Evolutionary conservation across 2,329 filamentous ascomycete species (phyloP).

Genomic region (Ophiocordyceps camponoti-floridani): DNA sequence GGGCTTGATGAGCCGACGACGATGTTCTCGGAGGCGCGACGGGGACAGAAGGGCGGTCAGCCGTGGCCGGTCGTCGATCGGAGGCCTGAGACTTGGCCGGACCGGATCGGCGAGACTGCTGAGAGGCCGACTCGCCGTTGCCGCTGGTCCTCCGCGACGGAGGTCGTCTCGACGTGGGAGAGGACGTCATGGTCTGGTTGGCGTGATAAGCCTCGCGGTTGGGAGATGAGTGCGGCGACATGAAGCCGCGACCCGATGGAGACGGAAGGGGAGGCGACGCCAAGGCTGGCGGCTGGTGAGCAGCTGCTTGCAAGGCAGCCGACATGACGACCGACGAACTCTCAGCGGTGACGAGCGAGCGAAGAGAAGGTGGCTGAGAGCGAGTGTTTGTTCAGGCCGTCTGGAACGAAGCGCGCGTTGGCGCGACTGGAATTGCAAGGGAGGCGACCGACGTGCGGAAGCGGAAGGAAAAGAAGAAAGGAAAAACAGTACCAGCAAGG

Average conservation of each 20-base stretch:
- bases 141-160: slow-evolving; percentile 33
- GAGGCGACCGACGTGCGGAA: neutral
- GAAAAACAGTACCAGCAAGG: neutral
- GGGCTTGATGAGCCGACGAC: slow-evolving; percentile 44
- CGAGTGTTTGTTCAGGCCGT: neutral
- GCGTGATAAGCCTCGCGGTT: slow-evolving; percentile 40
- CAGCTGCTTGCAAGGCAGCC: slow-evolving; percentile 42
- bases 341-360: neutral
- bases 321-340: slow-evolving; percentile 17
- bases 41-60: slow-evolving; percentile 40
- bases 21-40: slow-evolving; percentile 69
- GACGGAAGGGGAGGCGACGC: slow-evolving; percentile 30
- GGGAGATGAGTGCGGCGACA: slow-evolving; percentile 31
- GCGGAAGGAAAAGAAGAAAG: neutral
- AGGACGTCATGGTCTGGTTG: slow-evolving; percentile 25
- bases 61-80: slow-evolving; percentile 24
- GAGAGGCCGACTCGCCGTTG: slow-evolving; percentile 20
- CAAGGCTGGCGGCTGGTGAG: slow-evolving; percentile 34
- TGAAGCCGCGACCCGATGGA: slow-evolving; percentile 31
- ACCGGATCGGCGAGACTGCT: slow-evolving; percentile 24
- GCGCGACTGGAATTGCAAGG: neutral
- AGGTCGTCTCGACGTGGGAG: slow-evolving; percentile 34
- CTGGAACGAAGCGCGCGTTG: neutral
- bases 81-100: slow-evolving; percentile 21
- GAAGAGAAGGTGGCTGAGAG: too few relatives aligned